A percentile compares a stretch with the other conserved stretches of the same genome.
Conservation (phyloP, 345 rosid species). For the Gossypium sturtianum region DNA sequence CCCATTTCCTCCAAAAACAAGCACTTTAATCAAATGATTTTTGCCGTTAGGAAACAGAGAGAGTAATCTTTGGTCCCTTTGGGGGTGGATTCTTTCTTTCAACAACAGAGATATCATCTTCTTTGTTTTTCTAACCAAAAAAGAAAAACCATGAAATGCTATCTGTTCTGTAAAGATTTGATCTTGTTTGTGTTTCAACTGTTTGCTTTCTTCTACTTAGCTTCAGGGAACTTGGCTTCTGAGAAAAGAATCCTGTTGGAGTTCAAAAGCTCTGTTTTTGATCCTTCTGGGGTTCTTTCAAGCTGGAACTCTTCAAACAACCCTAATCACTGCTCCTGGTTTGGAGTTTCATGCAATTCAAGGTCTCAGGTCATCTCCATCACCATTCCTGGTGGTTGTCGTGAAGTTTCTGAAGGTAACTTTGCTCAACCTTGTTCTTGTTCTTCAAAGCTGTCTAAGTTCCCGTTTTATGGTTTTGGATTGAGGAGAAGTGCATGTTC, state of each 20-base stretch:
- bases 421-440: slow-evolving; percentile 14
- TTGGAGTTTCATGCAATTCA: slow-evolving; percentile 43
- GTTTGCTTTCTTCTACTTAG: slow-evolving; percentile 9
- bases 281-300: slow-evolving; percentile 39
- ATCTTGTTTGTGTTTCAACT: slow-evolving; percentile 8
- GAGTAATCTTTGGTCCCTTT: neutral
- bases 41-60: neutral
- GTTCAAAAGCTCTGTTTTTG: slow-evolving; percentile 33
- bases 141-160: neutral
- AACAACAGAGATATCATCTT: neutral
- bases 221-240: slow-evolving; percentile 5
- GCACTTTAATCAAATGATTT: neutral
- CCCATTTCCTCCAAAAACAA: neutral
- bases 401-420: slow-evolving; percentile 14
- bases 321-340: slow-evolving; percentile 39
- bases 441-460: slow-evolving; percentile 4
- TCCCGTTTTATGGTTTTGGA: slow-evolving; percentile 18
- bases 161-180: neutral
- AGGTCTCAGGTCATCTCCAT: slow-evolving; percentile 29
- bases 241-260: slow-evolving; percentile 25
- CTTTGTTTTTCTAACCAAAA: neutral
- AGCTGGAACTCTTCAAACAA: slow-evolving; percentile 28
- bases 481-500: slow-evolving; percentile 23
- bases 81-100: neutral
- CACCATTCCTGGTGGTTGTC: slow-evolving; percentile 28